phyloP scores from a whole-genome alignment of 148 eudicot genomes.

The Camellia japonica region DNA sequence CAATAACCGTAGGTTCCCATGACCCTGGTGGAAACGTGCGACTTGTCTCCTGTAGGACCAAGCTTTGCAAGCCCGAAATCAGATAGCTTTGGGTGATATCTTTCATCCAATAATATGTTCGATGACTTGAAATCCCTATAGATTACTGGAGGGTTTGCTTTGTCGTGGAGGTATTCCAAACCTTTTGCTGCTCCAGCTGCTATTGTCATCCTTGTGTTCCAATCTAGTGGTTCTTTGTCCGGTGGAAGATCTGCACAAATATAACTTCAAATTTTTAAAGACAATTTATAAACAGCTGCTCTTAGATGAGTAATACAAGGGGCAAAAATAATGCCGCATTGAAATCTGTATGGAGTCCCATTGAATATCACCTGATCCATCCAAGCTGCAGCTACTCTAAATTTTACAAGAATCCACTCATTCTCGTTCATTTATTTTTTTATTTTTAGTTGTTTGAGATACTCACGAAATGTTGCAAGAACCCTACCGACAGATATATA shows the following conservation, averaged over 20 bases:
- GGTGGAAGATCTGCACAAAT: conserved; percentile 64
- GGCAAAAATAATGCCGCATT: background rate
- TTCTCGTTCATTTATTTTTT: background rate
- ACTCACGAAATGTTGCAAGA: background rate
- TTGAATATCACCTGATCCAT: background rate
- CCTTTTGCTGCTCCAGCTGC: conserved; percentile 93
- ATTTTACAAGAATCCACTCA: background rate
- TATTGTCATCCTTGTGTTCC: conserved; percentile 89
- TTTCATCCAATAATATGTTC: conserved; percentile 73
- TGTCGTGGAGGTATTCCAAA: conserved; percentile 83
- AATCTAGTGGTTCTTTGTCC: conserved; percentile 73
- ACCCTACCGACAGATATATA: background rate
- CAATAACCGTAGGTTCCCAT: conserved; percentile 95
- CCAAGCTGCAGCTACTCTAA: background rate
- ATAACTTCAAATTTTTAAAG: background rate
- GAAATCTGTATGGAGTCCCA: background rate
- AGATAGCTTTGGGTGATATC: conserved; percentile 72
- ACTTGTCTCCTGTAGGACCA: conserved; percentile 92
- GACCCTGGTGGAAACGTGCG: conserved; percentile 86
- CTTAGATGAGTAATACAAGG: background rate
- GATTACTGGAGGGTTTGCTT: conserved; percentile 87
- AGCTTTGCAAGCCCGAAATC: conserved; percentile 89
- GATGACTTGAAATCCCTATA: conserved; percentile 90
- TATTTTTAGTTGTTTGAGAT: background rate
- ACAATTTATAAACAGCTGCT: too few species aligned